A percentile compares a stretch with the other conserved stretches of the same genome.
Conservation (phyloP, 208 protist genomes). For the Acanthamoeba lenticulata region DNA sequence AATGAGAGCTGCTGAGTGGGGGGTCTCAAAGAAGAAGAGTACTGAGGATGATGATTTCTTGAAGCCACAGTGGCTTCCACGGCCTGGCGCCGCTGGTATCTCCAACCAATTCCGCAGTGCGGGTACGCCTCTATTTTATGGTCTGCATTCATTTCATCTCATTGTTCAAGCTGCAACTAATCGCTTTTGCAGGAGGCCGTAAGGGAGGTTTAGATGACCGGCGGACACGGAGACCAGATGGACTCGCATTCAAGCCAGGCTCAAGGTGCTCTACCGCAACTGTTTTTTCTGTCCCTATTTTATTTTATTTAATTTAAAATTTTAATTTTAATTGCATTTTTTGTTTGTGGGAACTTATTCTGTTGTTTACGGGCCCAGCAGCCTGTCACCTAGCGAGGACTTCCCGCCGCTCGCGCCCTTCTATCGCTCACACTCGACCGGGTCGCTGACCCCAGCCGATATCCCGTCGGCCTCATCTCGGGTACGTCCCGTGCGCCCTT, state of each 20-base stretch:
- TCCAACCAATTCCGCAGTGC: constrained; percentile 11
- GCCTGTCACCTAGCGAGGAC: background rate
- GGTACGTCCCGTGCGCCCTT: background rate
- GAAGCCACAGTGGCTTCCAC: constrained; percentile 32
- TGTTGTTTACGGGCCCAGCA: background rate
- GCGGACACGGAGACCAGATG: too few relatives aligned
- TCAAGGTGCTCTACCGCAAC: background rate
- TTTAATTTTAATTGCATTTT: background rate
- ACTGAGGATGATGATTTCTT: background rate
- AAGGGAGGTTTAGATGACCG: too few relatives aligned
- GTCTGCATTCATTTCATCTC: background rate
- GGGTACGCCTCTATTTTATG: too few relatives aligned
- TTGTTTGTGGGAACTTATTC: background rate
- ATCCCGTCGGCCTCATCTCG: background rate
- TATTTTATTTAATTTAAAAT: background rate
- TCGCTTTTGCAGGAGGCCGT: background rate
- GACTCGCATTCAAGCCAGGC: background rate
- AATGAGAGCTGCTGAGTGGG: background rate
- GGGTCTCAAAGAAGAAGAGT: background rate
- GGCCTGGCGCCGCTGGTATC: background rate
- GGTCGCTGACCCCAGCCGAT: constrained; percentile 14
- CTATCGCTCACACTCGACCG: constrained; percentile 34
- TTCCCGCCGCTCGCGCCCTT: constrained; percentile 17
- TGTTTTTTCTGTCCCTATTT: background rate
- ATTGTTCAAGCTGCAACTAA: background rate